Evolutionary conservation across 371 early-diverging fungal genomes (phyloP).

Genomic region (Haplosporangium sp.): DNA sequence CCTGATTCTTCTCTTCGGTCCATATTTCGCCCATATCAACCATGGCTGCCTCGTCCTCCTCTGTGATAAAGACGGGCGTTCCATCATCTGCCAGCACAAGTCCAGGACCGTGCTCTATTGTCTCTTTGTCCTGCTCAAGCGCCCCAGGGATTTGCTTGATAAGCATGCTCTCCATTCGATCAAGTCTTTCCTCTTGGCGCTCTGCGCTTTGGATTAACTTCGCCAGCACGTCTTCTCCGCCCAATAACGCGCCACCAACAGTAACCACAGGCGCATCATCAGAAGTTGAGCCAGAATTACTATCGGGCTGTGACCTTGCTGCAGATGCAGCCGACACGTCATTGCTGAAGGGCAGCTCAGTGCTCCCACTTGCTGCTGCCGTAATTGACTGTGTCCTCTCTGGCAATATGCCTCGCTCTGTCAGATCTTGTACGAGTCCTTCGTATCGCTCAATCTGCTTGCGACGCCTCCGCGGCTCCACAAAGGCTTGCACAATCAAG

Average conservation of each 20-base stretch:
- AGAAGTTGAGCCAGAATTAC: neutral
- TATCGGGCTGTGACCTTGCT: neutral
- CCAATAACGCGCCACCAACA: constrained; percentile 38
- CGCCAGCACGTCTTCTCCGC: constrained; percentile 37
- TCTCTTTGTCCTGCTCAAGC: neutral
- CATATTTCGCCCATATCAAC: constrained; percentile 18
- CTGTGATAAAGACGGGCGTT: constrained; percentile 10
- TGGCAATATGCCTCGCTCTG: constrained; percentile 34
- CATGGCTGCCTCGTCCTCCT: neutral
- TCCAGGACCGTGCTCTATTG: neutral
- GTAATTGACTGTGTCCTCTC: constrained; percentile 1
- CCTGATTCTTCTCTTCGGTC: constrained; percentile 17
- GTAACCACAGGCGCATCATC: constrained; percentile 11
- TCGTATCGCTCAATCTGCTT: constrained; percentile 80
- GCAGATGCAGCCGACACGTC: neutral
- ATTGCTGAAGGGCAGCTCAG: neutral
- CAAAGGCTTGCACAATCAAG: constrained; percentile 77
- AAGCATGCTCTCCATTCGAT: constrained; percentile 37
- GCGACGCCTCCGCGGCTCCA: constrained; percentile 82
- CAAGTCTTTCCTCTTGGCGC: constrained; percentile 41
- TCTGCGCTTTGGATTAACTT: constrained; percentile 37
- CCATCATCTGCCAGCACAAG: constrained; percentile 38
- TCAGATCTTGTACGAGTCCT: constrained; percentile 60
- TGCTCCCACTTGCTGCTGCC: neutral
- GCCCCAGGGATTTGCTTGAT: constrained; percentile 11